Evolutionary conservation across 2,329 filamentous ascomycete genomes (phyloP), one percentile per base, ranked within the genome.

Genomic region (Cercospora berteroae): DNA sequence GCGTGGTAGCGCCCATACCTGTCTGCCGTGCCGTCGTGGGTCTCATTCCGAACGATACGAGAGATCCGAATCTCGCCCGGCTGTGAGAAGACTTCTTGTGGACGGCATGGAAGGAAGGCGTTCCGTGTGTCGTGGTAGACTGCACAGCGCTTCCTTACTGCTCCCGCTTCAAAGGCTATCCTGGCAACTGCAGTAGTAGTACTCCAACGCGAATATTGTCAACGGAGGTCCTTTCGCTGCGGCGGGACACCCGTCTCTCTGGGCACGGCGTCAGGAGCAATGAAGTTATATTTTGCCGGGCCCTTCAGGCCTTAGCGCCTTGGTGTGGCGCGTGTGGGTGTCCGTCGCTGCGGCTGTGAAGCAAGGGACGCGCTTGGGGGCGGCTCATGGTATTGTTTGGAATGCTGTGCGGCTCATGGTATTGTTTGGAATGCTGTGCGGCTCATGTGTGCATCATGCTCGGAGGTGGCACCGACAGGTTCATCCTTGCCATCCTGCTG

Each of bases 1-100:
- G 4, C 7, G 27, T 29, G 18, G 20, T 23, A 16, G 13, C 57
- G n/a, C 18, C 39, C 58, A 29, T 42, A 44, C 16, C 58, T 60
- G n/a, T n/a, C 20, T 60, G 58, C 58, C 58, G 58, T 25, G n/a
- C 39, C 58, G 18, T 42, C 58, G 58, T 44, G 58, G 20, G 58
- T 29, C 58, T 44, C 58, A 60, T 60, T 60, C 58, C 58, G 6
- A 20, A 29, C 27, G 23, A 12, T 42, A 20, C 20, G 16, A 20
- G 13, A 8, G 23, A 27, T 20, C 18, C 23, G 50, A 20, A 16
- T 13, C 23, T 2, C 23, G 9, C 5, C 3, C 44, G 44, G 20
- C n/a, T 55, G 16, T 6, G 3, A 56, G 27, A 56, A 10, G 12
- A 20, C n/a, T 48, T 48, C n/a, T 20, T 9, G 7, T 0, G 13